Evolutionary conservation across 257 asterid species (phyloP), one percentile per base, ranked within the genome.

Genomic region (Scutellaria minor): DNA sequence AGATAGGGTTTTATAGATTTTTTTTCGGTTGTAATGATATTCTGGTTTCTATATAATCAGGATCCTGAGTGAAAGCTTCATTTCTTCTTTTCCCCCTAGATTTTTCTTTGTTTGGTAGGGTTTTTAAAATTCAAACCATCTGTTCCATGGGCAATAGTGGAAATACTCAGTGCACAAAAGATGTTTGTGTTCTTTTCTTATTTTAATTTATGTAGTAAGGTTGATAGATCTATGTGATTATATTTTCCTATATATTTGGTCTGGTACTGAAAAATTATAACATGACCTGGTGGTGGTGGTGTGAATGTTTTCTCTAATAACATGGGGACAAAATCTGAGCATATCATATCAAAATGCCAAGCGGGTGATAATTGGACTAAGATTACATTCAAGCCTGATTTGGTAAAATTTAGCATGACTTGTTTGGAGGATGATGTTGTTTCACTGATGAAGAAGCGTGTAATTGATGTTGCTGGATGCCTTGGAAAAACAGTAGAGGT

Each of bases 391-490:
- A 95, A 88, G 87, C 98, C 99, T 50, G 99, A 95, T 81, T 75
- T 95, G 79, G 79, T 87, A 5, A 95, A 95, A 78, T 95, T 95
- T 72, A 82, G 84, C 88, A 90, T 95, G 99, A 81, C 84, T 68
- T 81, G 81, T 67, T 82, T 95, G 69, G 99, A 95, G 82, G 93
- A 90, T 53, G 99, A 95, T 82, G 98, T 86, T 39, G 96, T 95
- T 78, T 88, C 96, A 6, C 66, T 95, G 81, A 95, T 95, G 99
- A 92, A 84, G 77, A 95, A 95, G 85, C 88, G 99, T 48, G 99
- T 85, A 64, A 81, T 95, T 22, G 99, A 95, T 74, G 40, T 95
- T 72, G 97, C 96, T 1, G 99, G 99, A 37, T 90, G 98, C 77
- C 90, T 95, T 18, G 97, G 97, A 47, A 87, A 84, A 84, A 84